Evolutionary conservation across 2,329 filamentous ascomycete species (phyloP).

Genomic region (Neonectria magnoliae): DNA sequence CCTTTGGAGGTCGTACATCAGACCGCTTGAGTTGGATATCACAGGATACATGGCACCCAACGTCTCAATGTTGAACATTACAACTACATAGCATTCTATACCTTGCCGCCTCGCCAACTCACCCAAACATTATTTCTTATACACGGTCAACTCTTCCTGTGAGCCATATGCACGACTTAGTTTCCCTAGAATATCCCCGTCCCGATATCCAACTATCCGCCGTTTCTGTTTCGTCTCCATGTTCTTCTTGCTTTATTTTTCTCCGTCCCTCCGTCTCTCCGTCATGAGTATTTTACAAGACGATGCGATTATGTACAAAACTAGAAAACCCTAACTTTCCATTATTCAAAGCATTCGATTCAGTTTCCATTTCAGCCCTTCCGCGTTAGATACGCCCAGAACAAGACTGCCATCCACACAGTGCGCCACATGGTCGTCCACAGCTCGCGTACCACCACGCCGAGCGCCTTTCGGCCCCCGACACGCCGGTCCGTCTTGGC

Average conservation of each 20-base stretch:
- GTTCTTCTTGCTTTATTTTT: slow-evolving; percentile 1
- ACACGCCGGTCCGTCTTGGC: slow-evolving; percentile 39
- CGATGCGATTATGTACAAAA: slow-evolving; percentile 22
- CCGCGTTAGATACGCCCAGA: slow-evolving; percentile 75
- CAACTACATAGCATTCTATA: neutral
- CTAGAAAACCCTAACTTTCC: neutral
- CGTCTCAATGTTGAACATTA: too few relatives aligned
- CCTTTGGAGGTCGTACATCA: neutral
- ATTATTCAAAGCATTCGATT: slow-evolving; percentile 1
- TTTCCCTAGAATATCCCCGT: slow-evolving; percentile 2
- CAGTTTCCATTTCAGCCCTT: slow-evolving; percentile 58
- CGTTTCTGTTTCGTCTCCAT: slow-evolving; percentile 2
- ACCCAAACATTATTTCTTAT: neutral
- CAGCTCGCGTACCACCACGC: slow-evolving; percentile 67
- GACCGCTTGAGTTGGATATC: neutral
- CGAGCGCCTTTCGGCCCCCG: slow-evolving; percentile 49
- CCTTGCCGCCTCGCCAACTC: neutral
- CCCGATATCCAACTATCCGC: neutral
- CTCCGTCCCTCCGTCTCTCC: neutral
- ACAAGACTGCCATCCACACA: slow-evolving; percentile 67
- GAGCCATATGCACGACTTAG: neutral
- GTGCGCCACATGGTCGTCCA: slow-evolving; percentile 70
- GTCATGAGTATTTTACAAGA: neutral
- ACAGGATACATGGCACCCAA: neutral
- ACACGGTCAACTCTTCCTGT: neutral